A percentile compares a stretch with the other conserved stretches of the same genome.
These are phyloP conservation scores for Inga laurina DNA, from an alignment of 306 rosid species.

Conservation along the genomic window DNA sequence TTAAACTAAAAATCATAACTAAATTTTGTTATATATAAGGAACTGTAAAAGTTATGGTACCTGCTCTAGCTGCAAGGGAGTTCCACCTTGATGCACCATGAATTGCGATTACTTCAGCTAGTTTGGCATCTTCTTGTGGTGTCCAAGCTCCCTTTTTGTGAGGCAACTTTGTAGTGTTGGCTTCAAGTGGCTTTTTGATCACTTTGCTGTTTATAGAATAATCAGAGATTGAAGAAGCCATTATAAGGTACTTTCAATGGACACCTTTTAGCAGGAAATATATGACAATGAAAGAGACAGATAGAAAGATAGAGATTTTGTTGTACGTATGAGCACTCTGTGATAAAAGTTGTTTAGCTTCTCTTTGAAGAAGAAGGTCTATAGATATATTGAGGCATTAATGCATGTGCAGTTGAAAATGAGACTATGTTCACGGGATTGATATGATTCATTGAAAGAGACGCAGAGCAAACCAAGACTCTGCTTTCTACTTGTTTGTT, in stretches of 20 bases:
- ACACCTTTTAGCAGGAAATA: background rate
- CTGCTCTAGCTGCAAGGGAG: conserved; percentile 56
- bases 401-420: background rate
- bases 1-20: background rate
- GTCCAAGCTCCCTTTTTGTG: conserved; percentile 49
- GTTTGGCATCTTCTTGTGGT: conserved; percentile 36
- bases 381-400: background rate
- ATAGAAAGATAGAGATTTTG: background rate
- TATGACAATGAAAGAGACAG: background rate
- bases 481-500: background rate
- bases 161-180: background rate
- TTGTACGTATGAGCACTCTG: background rate
- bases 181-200: background rate
- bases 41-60: conserved; percentile 6
- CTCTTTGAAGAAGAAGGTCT: background rate
- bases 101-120: conserved; percentile 52
- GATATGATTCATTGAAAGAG: background rate
- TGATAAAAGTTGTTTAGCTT: background rate
- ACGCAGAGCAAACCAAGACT: background rate
- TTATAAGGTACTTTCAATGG: background rate
- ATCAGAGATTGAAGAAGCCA: background rate
- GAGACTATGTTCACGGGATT: background rate
- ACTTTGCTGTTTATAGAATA: background rate
- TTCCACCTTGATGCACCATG: conserved; percentile 63
- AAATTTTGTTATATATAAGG: background rate